Conservation (phyloP, 208 protist species). For the Leptomonas pyrrhocoris region DNA sequence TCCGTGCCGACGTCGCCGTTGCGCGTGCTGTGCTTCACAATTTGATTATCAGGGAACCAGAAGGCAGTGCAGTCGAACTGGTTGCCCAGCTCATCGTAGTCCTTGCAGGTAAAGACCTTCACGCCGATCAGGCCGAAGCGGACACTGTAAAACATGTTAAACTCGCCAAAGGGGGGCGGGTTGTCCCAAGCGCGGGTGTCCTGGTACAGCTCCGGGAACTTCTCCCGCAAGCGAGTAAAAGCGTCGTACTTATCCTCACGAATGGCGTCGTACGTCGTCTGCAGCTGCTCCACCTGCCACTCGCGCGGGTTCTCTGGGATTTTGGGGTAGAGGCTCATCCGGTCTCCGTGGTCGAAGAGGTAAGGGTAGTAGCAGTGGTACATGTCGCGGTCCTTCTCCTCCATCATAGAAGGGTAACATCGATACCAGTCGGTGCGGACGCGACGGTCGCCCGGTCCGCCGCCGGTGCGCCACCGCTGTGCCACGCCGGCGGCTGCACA, state of each 20-base stretch:
- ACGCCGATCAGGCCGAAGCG: constrained; percentile 92
- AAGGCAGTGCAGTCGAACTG: constrained; percentile 92
- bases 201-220: constrained; percentile 94
- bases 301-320: constrained; percentile 90
- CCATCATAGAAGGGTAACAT: constrained; percentile 89
- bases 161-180: constrained; percentile 92
- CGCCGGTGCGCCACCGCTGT: constrained; percentile 67
- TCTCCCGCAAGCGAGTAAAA: constrained; percentile 88
- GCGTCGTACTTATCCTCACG: constrained; percentile 95
- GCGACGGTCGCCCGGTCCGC: constrained; percentile 81
- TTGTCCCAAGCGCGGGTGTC: constrained; percentile 93
- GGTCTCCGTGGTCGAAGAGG: constrained; percentile 92
- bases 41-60: constrained; percentile 94
- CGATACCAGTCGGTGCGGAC: constrained; percentile 89
- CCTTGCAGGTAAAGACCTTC: constrained; percentile 91
- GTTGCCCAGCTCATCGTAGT: constrained; percentile 94
- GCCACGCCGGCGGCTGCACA: constrained; percentile 14
- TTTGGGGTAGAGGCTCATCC: constrained; percentile 93
- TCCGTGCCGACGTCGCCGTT: constrained; percentile 81
- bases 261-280: constrained; percentile 94
- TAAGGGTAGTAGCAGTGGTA: constrained; percentile 95
- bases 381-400: constrained; percentile 92
- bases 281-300: constrained; percentile 92
- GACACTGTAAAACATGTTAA: constrained; percentile 95
- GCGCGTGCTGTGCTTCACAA: constrained; percentile 85